Conservation (phyloP, 805 yeast genomes). For the Yamadazyma akitaensis region DNA sequence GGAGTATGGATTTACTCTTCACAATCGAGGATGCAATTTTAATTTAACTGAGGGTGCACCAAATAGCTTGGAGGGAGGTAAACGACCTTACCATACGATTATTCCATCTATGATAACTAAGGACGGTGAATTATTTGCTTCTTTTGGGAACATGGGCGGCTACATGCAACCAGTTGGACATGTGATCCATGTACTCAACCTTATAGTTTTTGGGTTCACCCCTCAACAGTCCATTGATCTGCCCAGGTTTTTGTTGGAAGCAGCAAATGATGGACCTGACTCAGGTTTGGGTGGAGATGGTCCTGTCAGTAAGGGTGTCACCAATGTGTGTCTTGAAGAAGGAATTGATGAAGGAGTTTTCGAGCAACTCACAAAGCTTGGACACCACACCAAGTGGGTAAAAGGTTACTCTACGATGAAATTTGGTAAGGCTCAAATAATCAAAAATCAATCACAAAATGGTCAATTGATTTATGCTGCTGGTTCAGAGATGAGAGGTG, state of each 20-base stretch:
- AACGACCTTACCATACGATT: slow-evolving; percentile 79
- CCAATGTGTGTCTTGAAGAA: slow-evolving; percentile 62
- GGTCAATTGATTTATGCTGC: slow-evolving; percentile 54
- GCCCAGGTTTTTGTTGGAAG: slow-evolving; percentile 65
- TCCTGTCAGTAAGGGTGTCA: slow-evolving; percentile 56
- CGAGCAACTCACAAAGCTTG: slow-evolving; percentile 45
- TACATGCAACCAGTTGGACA: slow-evolving; percentile 87
- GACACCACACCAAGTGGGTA: slow-evolving; percentile 52
- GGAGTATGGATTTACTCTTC: slow-evolving; percentile 63
- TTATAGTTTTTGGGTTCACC: slow-evolving; percentile 56
- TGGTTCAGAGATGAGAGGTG: slow-evolving; percentile 83
- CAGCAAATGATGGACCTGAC: slow-evolving; percentile 40
- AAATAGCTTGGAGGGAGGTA: slow-evolving; percentile 64
- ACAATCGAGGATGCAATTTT: slow-evolving; percentile 77
- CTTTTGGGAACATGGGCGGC: slow-evolving; percentile 86
- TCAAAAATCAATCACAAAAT: slow-evolving; percentile 43
- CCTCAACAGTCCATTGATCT: slow-evolving; percentile 76
- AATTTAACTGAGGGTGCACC: slow-evolving; percentile 53
- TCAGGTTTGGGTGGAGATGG: slow-evolving; percentile 61
- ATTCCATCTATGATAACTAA: slow-evolving; percentile 76
- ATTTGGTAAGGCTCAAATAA: slow-evolving; percentile 75
- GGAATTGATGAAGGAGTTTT: slow-evolving; percentile 51
- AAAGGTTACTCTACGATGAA: slow-evolving; percentile 40
- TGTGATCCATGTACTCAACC: slow-evolving; percentile 68
- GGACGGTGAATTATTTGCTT: slow-evolving; percentile 52